Evolutionary conservation across 352 stramenopile genomes (phyloP), one percentile per base, ranked within the genome.

Genomic region (Aphanomyces cochlioides): DNA sequence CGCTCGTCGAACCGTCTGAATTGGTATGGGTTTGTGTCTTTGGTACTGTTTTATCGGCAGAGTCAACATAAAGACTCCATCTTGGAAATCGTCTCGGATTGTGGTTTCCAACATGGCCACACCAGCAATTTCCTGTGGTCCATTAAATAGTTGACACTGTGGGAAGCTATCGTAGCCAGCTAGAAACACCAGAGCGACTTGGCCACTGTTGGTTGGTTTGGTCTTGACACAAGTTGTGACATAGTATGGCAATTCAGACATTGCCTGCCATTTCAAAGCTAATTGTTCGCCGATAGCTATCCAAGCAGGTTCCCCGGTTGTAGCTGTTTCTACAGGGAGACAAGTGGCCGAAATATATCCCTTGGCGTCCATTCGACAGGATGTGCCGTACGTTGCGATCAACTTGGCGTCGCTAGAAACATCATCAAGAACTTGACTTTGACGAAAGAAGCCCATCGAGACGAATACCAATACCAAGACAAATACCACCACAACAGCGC

Each of bases 71-170:
- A 47, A 70, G 36, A 19, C 45, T 37, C 63, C 63, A 3, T 58
- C 19, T 13, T 41, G 63, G 36, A 41, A 60, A 13, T 39, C 4
- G 17, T 34, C 6, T 12, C 36, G 8, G 28, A 39, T 37, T 0
- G 47, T 61, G 59, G 64, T 45, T 47, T 70, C 64, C 6, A 41
- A 39, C 36, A 64, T 70, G 7, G 40, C 54, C 4, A 70, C 34
- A 2, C 64, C 64, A 5, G 34, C 36, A 63, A 70, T 43, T 2
- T 28, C 19, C 39, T 70, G 64, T 13, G 40, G 34, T 10, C 40
- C 39, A 7, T 47, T 4, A 1, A 4, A 4, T 7, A 45, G 64
- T 17, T 54, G 19, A 50, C 64, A 70, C 4, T 2, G 36, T 21
- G 64, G 64, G 19, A 56, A 70, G 2, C n/a, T 19, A 15, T n/a